Evolutionary conservation across 108 stramenopile genomes (phyloP).

Genomic region (Ochromonas danica): DNA sequence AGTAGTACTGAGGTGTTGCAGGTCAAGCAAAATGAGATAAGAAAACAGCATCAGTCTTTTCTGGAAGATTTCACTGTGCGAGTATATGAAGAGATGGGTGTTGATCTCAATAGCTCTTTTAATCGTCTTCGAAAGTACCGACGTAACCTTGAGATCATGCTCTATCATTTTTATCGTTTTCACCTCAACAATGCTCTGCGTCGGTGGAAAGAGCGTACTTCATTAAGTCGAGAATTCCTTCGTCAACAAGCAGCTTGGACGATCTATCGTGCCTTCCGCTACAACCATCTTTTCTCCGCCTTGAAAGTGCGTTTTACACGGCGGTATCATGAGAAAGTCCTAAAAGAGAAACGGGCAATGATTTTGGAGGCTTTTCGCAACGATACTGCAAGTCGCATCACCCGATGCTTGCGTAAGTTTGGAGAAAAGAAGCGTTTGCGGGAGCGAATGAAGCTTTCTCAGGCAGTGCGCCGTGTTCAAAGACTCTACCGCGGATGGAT

Average conservation of each 20-base stretch:
- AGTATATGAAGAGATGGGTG: constrained; percentile 26
- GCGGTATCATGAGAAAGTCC: no score
- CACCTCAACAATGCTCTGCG: not conserved
- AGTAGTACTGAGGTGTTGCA: no score
- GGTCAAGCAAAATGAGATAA: no score
- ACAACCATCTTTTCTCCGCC: no score
- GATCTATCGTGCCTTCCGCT: not conserved
- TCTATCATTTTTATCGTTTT: not conserved
- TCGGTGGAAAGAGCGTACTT: not conserved
- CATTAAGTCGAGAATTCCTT: not conserved
- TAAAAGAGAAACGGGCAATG: no score
- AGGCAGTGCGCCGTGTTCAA: not conserved
- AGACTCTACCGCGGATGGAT: not conserved
- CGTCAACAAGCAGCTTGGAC: not conserved
- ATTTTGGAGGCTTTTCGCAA: no score
- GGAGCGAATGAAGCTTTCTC: not conserved
- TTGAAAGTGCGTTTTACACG: no score
- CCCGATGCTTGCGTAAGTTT: no score
- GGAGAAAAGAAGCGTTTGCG: not conserved
- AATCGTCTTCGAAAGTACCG: constrained; percentile 4
- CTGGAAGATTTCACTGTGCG: not conserved
- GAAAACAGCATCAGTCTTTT: no score
- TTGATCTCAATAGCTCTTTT: not conserved
- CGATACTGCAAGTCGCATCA: no score
- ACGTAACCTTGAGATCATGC: not conserved